Evolutionary conservation across 768 basidiomycete species (phyloP).

Genomic region (Amanita molliuscula): DNA sequence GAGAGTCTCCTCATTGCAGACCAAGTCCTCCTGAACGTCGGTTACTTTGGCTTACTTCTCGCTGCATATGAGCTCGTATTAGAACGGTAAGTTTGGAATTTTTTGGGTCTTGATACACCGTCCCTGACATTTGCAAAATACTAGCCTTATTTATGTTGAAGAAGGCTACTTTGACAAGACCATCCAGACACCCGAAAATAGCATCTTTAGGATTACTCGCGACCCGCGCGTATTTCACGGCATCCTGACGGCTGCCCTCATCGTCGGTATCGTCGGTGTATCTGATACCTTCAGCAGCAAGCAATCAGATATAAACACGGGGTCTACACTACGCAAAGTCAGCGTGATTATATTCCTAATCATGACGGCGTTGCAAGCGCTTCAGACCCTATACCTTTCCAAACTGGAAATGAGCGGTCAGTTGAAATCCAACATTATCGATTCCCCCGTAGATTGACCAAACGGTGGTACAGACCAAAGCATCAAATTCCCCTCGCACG

Average conservation of each 20-base stretch:
- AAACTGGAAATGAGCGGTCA: conserved; percentile 13
- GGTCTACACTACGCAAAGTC: conserved; percentile 19
- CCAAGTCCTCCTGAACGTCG: conserved; percentile 27
- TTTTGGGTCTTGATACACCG: background rate
- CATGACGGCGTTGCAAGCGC: conserved; percentile 22
- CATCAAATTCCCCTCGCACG: background rate
- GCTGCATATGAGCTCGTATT: conserved; percentile 30
- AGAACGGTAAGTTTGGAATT: conserved; percentile 23
- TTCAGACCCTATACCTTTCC: conserved; percentile 18
- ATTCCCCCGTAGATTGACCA: background rate
- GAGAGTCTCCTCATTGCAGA: conserved; percentile 25
- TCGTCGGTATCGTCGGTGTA: conserved; percentile 22
- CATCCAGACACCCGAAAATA: background rate
- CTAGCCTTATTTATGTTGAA: background rate
- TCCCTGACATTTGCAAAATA: background rate
- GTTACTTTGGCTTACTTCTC: conserved; percentile 33
- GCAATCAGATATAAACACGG: conserved; percentile 8
- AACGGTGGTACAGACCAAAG: conserved; percentile 1
- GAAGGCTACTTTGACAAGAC: background rate
- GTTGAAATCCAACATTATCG: background rate
- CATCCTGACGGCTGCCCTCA: conserved; percentile 19
- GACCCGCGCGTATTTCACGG: conserved; percentile 23
- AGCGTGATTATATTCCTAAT: conserved; percentile 27
- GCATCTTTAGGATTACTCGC: conserved; percentile 9
- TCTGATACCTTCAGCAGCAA: conserved; percentile 10